Evolutionary conservation across 2,329 filamentous ascomycete species (phyloP).

Genomic region (Celoporthe dispersa): DNA sequence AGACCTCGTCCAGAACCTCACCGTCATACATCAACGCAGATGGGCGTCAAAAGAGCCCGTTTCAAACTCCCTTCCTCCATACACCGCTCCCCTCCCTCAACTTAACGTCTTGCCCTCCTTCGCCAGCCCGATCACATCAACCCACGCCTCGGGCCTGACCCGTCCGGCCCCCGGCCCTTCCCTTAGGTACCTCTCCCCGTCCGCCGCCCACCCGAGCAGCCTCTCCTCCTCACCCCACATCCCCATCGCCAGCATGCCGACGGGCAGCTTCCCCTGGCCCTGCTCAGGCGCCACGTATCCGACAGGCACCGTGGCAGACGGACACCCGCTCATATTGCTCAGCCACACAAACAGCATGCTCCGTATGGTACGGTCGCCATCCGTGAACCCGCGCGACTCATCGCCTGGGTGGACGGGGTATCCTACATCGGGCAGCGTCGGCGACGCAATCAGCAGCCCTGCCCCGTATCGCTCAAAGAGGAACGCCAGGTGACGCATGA

Average conservation of each 20-base stretch:
- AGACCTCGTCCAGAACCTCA: background rate
- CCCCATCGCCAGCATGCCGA: conserved; percentile 66
- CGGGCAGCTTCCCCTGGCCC: conserved; percentile 62
- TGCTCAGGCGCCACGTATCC: conserved; percentile 66
- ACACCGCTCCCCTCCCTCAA: background rate
- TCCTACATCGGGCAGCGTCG: conserved; percentile 75
- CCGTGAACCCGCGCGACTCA: conserved; percentile 71
- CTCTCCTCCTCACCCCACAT: conserved; percentile 71
- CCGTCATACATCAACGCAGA: background rate
- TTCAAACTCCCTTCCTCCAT: background rate
- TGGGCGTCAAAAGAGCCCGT: background rate
- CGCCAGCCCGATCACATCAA: conserved; percentile 56
- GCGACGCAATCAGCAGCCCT: conserved; percentile 77
- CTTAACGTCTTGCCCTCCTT: conserved; percentile 32
- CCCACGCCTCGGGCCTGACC: conserved; percentile 58
- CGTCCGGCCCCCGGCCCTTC: conserved; percentile 53
- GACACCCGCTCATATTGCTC: conserved; percentile 80
- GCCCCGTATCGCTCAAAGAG: conserved; percentile 70
- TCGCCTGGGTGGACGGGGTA: conserved; percentile 68
- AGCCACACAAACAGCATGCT: conserved; percentile 88
- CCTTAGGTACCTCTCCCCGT: conserved; percentile 61
- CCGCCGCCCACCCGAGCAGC: conserved; percentile 62
- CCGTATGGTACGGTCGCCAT: conserved; percentile 73
- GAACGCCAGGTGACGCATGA: conserved; percentile 78
- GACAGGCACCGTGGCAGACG: conserved; percentile 74